Base-by-base conservation (phyloP, 2,329 filamentous ascomycete genomes). In the Phoma sp. region DNA sequence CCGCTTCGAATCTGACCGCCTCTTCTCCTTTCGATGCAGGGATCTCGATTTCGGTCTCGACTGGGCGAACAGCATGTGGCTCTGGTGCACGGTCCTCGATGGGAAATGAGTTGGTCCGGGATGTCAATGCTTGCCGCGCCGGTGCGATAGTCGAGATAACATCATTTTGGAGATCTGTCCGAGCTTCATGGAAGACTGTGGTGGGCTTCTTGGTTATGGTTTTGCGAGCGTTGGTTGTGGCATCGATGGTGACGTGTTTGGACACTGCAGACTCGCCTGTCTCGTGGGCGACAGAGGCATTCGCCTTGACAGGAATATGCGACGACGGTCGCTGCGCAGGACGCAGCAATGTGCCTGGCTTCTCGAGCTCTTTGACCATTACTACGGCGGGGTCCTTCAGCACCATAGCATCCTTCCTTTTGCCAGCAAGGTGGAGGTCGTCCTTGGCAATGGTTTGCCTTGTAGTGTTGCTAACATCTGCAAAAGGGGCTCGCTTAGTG, bases 401-500 rank as follows among this genome's bases (percentile, higher is more conserved):
- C 60, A 69, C 60, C 64, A 64, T 72, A 25, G 69, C 68, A 14
- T 70, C 69, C 32, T 75, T 76, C 36, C 76, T 75, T 55, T 72
- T 71, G 54, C 75, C 77, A 25, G 71, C 62, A 24, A 84, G 68
- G 47, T 77, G 78, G 33, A 79, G 79, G 65, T 89, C 86, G 71
- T 89, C 86, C 64, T 84, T 83, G 51, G 68, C 64, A 59, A 69
- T 27, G 25, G 64, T 67, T 39, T 68, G 66, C 47, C 68, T 75
- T 36, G 80, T 69, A 40, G 82, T 86, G 69, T 93, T 93, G 80
- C 89, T 95, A 58, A 95, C 83, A 72, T 96, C 92, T 44, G 85
- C 89, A 75, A 96, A 92, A 10, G 86, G 90, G 58, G 87, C 86
- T 62, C 92, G 87, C 79, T 93, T 95, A 50, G 87, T 81, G 52